Base-by-base conservation (phyloP, 192 early-diverging fungal species). In the Chytriomyces hyalinus region DNA sequence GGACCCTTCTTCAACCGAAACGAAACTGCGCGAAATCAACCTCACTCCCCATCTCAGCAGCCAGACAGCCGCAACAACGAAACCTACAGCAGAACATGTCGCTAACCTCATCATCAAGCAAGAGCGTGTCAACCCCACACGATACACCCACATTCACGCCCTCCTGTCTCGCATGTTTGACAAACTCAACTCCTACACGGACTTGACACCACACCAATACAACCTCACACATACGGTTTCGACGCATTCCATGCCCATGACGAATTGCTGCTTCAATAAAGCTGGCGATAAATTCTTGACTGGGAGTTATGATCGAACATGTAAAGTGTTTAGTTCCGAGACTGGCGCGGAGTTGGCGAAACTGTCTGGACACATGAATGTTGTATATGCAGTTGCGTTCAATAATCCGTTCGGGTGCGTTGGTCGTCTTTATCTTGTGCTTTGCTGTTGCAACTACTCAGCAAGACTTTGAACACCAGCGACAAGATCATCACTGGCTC, bases 261-360 rank as follows among this genome's bases (percentile, higher is more conserved):
- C 87, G 20, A 88, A 88, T 60, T 88, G 85, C 72, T 79, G 75
- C 11, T 84, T 88, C 70, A 86, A 84, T 74, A 87, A 87, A 50
- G 43, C 72, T 45, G 87, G 87, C 15, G 59, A 63, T 26, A 85
- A 83, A 28, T 67, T 80, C 46, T 68, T 84, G 10, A 87, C 87
- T 17, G 85, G 82, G 11, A 82, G 85, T 59, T 88, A 88, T 74
- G 87, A 88, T 65, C 75, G 87, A 10, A 57, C 78, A 10, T 84
- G 84, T 61, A 88, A 88, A 63, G 53, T 88, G 6, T 88, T 84
- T 82, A 70, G 82, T 64, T 79, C 84, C 5, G 65, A 65, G 6
- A 80, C 51, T 5, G 87, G 85, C 13, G 74, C 50, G 36, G 82
- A 85, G 75, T 67, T 88, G 70, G 48, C 67, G 63, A 80, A 74